Conservation (phyloP, 1,139 yeast species). For the Magnusiomyces paraingens region DNA sequence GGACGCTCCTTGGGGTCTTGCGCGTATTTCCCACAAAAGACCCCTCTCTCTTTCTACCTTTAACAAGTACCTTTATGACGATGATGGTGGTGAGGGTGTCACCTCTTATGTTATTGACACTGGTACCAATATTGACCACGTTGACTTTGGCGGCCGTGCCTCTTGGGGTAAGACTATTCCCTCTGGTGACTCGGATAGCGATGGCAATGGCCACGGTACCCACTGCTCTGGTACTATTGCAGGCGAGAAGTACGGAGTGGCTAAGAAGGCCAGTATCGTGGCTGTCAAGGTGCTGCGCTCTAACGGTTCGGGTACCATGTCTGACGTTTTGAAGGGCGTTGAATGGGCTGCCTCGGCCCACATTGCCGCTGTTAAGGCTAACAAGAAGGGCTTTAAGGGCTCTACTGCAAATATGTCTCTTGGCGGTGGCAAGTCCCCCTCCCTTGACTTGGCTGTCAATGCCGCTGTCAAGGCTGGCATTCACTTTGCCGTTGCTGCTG, state of each 20-base stretch:
- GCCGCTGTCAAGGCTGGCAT: conserved; percentile 55
- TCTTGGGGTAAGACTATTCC: conserved; percentile 91
- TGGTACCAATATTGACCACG: conserved; percentile 72
- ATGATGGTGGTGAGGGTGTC: conserved; percentile 81
- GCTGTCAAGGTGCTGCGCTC: conserved; percentile 50
- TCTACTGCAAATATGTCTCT: conserved; percentile 56
- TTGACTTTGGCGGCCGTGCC: conserved; percentile 86
- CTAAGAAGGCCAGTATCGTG: conserved; percentile 55
- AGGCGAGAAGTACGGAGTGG: conserved; percentile 54
- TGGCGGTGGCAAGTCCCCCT: conserved; percentile 52
- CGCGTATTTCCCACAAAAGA: conserved; percentile 85
- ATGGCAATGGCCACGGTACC: conserved; percentile 89
- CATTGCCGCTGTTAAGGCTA: conserved; percentile 30
- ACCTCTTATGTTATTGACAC: conserved; percentile 85
- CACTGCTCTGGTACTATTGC: conserved; percentile 57
- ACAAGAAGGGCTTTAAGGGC: conserved; percentile 49
- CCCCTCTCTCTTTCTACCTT: conserved; percentile 48
- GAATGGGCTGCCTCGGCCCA: conserved; percentile 39
- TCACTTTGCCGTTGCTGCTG: conserved; percentile 62
- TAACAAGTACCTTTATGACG: conserved; percentile 76
- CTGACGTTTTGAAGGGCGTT: conserved; percentile 45
- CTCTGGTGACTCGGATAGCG: conserved; percentile 68
- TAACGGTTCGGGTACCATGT: conserved; percentile 45
- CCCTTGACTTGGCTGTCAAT: conserved; percentile 49
- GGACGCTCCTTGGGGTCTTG: conserved; percentile 95